phyloP scores from a whole-genome alignment of 2,329 filamentous ascomycete genomes.

The Apiospora koreana region DNA sequence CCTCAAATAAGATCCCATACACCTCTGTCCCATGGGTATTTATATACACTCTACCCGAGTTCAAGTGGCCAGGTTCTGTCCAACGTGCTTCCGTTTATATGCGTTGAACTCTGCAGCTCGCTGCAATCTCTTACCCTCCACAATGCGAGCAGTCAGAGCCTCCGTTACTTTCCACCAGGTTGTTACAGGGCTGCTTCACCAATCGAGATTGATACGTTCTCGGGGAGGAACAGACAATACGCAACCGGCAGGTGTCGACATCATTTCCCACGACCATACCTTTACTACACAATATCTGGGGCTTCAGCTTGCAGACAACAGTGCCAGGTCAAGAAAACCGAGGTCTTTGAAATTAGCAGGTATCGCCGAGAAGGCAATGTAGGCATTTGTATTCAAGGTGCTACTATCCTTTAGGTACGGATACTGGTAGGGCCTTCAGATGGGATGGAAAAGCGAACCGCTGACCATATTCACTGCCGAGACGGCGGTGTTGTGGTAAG shows the following conservation, averaged over 20 bases:
- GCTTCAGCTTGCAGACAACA: conserved; percentile 35
- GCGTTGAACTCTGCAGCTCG: too few relatives aligned
- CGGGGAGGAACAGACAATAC: conserved; percentile 36
- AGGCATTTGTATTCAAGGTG: too few relatives aligned
- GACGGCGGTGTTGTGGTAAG: conserved; percentile 40
- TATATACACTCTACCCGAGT: too few relatives aligned
- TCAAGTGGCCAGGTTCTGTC: too few relatives aligned
- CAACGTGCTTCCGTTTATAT: too few relatives aligned
- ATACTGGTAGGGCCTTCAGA: conserved; percentile 41
- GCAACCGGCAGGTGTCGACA: conserved; percentile 36
- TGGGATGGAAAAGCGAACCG: conserved; percentile 34
- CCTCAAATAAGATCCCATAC: too few relatives aligned
- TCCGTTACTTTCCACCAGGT: too few relatives aligned
- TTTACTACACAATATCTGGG: conserved; percentile 34
- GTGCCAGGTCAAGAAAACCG: conserved; percentile 35
- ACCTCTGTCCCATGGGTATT: too few relatives aligned
- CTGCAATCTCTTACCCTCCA: too few relatives aligned
- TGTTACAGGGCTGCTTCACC: too few relatives aligned
- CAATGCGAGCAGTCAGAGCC: too few relatives aligned
- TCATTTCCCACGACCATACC: conserved; percentile 25
- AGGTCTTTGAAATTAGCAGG: conserved; percentile 33
- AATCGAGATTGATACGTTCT: background rate
- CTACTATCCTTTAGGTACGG: conserved; percentile 33
- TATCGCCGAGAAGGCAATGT: background rate
- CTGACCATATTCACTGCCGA: conserved; percentile 33